Conservation (phyloP, 1,284 basidiomycete genomes). For the Xerocomus minutiporus region DNA sequence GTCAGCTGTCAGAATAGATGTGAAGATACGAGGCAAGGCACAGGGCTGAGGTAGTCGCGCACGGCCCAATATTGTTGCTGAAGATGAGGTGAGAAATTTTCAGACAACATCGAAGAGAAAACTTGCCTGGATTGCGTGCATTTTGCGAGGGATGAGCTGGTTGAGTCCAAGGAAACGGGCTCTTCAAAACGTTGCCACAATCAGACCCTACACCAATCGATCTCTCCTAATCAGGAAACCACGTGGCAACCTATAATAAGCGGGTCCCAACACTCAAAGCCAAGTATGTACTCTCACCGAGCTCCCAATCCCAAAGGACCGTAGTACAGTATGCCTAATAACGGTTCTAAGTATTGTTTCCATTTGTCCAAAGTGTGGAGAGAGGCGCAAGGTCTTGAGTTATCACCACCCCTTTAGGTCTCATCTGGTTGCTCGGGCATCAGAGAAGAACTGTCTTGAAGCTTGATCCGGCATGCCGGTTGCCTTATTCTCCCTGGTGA, state of each 20-base stretch:
- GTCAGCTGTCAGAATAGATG: constrained; percentile 30
- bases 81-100: constrained; percentile 10
- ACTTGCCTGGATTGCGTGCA: constrained; percentile 71
- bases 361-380: neutral
- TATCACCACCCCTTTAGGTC: neutral
- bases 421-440: neutral
- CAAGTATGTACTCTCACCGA: no score
- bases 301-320: neutral
- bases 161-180: constrained; percentile 15
- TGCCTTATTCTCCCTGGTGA: neutral
- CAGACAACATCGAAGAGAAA: neutral
- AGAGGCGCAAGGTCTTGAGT: neutral
- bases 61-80: constrained; percentile 92
- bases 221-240: constrained; percentile 31
- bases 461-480: neutral
- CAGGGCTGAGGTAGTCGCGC: constrained; percentile 94
- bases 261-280: neutral
- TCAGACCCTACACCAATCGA: constrained; percentile 34
- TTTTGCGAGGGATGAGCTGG: constrained; percentile 27
- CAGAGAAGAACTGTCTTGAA: constrained; percentile 1
- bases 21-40: constrained; percentile 38
- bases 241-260: constrained; percentile 16
- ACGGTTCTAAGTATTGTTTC: neutral
- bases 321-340: neutral
- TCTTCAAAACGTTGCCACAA: constrained; percentile 23